A percentile compares a stretch with the other conserved stretches of the same genome.
Conservation (phyloP, 2,329 filamentous ascomycete species). For the Talaromyces sp. region DNA sequence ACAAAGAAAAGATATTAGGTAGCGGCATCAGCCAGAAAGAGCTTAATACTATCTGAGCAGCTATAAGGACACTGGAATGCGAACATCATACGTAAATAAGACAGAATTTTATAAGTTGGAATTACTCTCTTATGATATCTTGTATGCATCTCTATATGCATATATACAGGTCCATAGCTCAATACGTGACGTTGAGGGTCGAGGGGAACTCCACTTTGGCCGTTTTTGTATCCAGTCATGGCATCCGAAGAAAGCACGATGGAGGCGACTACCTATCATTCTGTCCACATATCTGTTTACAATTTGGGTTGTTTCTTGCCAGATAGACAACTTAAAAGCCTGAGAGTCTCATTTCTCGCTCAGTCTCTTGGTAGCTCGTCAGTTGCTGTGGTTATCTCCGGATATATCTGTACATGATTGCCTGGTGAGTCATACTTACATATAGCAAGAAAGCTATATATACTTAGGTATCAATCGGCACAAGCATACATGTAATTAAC, state of each 20-base stretch:
- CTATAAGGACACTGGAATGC: background rate
- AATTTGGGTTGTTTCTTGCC: background rate
- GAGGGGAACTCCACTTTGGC: background rate
- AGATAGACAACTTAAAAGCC: background rate
- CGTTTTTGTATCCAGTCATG: slow-evolving; percentile 3
- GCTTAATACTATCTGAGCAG: background rate
- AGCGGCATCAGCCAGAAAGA: background rate
- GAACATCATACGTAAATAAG: background rate
- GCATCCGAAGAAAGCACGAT: background rate
- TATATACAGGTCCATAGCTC: background rate
- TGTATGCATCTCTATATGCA: too few species aligned
- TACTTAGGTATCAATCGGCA: background rate
- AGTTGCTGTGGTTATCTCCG: background rate
- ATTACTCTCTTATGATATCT: background rate
- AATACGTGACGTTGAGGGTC: background rate
- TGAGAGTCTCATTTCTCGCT: background rate
- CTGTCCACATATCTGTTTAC: background rate
- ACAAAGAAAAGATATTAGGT: background rate
- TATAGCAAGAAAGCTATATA: background rate
- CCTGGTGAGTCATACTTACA: background rate
- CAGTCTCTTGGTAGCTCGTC: too few species aligned
- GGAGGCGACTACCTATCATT: background rate
- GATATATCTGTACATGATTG: background rate
- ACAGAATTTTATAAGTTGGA: background rate
- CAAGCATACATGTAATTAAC: background rate